A percentile compares a stretch with the other conserved stretches of the same genome.
phyloP scores from a whole-genome alignment of 2,329 filamentous ascomycete species.

The Orbilia oligospora region DNA sequence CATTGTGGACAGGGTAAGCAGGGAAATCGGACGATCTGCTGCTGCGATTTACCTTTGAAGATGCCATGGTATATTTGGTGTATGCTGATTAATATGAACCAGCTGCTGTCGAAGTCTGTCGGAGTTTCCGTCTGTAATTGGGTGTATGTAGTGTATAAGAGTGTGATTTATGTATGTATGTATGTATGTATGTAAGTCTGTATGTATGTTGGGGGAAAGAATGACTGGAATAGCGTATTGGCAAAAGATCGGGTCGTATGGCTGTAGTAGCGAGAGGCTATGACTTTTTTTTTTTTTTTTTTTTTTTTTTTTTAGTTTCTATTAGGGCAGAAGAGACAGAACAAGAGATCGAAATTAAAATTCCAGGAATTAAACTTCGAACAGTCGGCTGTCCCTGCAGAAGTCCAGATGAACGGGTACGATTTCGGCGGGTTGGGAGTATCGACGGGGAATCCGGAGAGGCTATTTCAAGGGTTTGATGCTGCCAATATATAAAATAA shows the following conservation, averaged over 20 bases:
- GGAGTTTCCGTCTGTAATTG: slow-evolving; percentile 6
- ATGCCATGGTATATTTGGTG: slow-evolving; percentile 51
- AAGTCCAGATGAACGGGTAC: slow-evolving; percentile 34
- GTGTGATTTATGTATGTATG: slow-evolving; percentile 18
- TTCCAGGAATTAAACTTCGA: slow-evolving; percentile 50
- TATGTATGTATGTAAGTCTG: not conserved
- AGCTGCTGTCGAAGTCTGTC: not conserved
- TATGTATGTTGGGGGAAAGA: slow-evolving; percentile 15
- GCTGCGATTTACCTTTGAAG: slow-evolving; percentile 61
- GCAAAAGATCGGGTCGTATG: slow-evolving; percentile 8
- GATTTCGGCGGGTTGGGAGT: slow-evolving; percentile 26
- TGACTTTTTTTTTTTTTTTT: slow-evolving; percentile 30
- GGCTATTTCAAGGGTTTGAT: slow-evolving; percentile 40
- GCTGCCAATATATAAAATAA: slow-evolving; percentile 54
- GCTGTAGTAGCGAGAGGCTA: slow-evolving; percentile 26
- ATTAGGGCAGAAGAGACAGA: slow-evolving; percentile 6
- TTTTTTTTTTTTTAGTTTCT: no score
- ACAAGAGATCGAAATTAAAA: slow-evolving; percentile 35
- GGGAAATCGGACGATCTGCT: slow-evolving; percentile 56
- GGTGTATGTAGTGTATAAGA: no score
- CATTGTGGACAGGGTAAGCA: slow-evolving; percentile 58
- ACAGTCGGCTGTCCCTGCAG: slow-evolving; percentile 53
- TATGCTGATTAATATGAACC: slow-evolving; percentile 41
- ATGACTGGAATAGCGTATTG: slow-evolving; percentile 4
- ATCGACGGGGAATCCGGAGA: slow-evolving; percentile 30